Percentiles rank a stretch among this genome's conserved stretches.
phyloP scores from a whole-genome alignment of 768 basidiomycete species.

The Trametopsis cervina region DNA sequence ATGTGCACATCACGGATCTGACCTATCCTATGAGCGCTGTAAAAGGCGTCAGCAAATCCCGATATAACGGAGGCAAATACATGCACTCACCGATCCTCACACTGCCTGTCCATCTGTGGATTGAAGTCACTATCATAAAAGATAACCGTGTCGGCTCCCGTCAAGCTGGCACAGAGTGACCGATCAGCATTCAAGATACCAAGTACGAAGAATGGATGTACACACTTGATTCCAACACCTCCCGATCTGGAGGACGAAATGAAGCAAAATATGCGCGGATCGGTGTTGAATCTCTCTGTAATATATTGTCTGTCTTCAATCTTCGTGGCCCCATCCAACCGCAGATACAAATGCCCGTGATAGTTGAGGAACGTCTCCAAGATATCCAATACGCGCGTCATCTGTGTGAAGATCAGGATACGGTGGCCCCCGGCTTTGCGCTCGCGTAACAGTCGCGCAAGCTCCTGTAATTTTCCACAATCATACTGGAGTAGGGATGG shows the following conservation, averaged over 20 bases:
- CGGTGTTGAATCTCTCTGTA: slow-evolving; percentile 83
- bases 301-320: slow-evolving; percentile 91
- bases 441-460: slow-evolving; percentile 72
- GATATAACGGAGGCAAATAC: too few species aligned
- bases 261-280: slow-evolving; percentile 76
- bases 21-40: slow-evolving; percentile 94
- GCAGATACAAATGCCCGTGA: slow-evolving; percentile 88
- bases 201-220: slow-evolving; percentile 7
- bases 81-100: slow-evolving; percentile 77
- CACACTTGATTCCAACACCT: slow-evolving; percentile 92
- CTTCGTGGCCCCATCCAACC: slow-evolving; percentile 93
- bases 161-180: slow-evolving; percentile 53
- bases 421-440: slow-evolving; percentile 87
- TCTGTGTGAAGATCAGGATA: slow-evolving; percentile 93
- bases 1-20: slow-evolving; percentile 96
- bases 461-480: slow-evolving; percentile 89
- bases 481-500: slow-evolving; percentile 88
- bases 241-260: slow-evolving; percentile 78
- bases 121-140: slow-evolving; percentile 98
- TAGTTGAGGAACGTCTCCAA: slow-evolving; percentile 90
- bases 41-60: too few species aligned
- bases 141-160: slow-evolving; percentile 91
- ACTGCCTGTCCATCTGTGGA: slow-evolving; percentile 96
- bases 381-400: slow-evolving; percentile 92
- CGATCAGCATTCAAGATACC: slow-evolving; percentile 14